phyloP scores from a whole-genome alignment of 2,329 filamentous ascomycete species.

The Curvularia sp. region DNA sequence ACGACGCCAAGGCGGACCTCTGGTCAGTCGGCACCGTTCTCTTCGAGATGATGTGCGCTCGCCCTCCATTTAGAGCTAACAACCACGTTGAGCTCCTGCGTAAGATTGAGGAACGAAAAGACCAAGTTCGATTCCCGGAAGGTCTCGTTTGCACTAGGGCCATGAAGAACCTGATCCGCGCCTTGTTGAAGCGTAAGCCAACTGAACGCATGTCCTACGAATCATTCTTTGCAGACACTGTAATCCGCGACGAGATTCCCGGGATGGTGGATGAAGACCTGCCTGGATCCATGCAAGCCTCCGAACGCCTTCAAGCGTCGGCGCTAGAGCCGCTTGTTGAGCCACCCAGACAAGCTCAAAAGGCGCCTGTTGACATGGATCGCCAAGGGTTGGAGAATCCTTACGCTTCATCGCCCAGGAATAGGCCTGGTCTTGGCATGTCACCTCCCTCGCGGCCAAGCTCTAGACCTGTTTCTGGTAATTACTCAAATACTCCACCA shows the following conservation, averaged over 20 bases:
- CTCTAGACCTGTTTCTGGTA: conserved; percentile 41
- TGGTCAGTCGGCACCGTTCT: conserved; percentile 98
- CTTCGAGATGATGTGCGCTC: conserved; percentile 92
- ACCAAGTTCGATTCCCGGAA: conserved; percentile 81
- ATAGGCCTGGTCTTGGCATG: conserved; percentile 34
- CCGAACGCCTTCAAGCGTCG: conserved; percentile 35
- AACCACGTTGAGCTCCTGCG: conserved; percentile 95
- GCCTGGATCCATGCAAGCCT: conserved; percentile 44
- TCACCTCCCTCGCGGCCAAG: conserved; percentile 46
- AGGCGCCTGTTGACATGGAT: conserved; percentile 38
- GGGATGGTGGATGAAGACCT: conserved; percentile 80
- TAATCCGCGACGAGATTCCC: conserved; percentile 78
- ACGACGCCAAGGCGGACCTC: conserved; percentile 94
- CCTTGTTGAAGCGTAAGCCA: conserved; percentile 82
- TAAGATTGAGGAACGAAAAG: conserved; percentile 88
- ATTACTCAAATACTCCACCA: conserved; percentile 36
- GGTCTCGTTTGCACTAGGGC: conserved; percentile 74
- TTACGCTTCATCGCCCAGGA: conserved; percentile 45
- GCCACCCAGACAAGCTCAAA: conserved; percentile 37
- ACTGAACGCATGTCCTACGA: conserved; percentile 86
- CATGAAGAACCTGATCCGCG: conserved; percentile 81
- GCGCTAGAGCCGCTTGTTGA: conserved; percentile 37
- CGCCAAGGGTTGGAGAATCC: conserved; percentile 37
- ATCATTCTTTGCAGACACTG: conserved; percentile 78
- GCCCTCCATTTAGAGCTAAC: conserved; percentile 86